These are phyloP conservation scores for Paramecium biaurelia DNA, from an alignment of 73 alveolate species.

Conservation along the genomic window DNA sequence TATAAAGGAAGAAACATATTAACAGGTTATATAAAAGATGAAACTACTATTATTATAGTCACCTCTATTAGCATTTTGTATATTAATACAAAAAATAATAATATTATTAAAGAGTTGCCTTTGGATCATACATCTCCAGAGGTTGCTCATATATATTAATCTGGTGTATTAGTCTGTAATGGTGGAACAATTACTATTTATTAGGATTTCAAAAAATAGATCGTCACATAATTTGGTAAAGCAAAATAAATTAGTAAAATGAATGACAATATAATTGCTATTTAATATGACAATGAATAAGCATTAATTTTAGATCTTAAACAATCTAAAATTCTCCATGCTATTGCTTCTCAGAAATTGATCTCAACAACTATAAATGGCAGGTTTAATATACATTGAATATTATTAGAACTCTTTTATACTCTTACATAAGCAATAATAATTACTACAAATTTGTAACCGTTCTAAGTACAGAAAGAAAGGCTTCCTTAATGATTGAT, in stretches of 20 bases:
- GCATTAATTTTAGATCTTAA: not conserved
- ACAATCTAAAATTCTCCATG: not conserved
- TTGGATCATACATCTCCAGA: not conserved
- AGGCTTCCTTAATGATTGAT: not conserved
- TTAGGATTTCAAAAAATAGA: not conserved
- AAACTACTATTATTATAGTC: not conserved
- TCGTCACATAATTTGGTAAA: not conserved
- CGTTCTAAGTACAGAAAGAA: not conserved
- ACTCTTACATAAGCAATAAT: not conserved
- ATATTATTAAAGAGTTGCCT: not conserved
- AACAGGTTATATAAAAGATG: not conserved
- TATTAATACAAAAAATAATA: not conserved
- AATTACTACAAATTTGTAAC: not conserved
- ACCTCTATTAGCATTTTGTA: not conserved
- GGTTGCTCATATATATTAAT: not conserved
- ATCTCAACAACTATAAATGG: not conserved
- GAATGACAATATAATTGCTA: not conserved
- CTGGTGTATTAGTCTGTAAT: not conserved
- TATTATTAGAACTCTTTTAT: not conserved
- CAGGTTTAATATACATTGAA: not conserved
- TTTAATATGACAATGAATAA: not conserved
- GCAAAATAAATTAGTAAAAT: not conserved
- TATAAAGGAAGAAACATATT: not conserved
- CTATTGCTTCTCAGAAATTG: not conserved
- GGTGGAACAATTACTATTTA: not conserved